Conservation (phyloP, 2,329 filamentous ascomycete species). For the Xylariaceae sp. region DNA sequence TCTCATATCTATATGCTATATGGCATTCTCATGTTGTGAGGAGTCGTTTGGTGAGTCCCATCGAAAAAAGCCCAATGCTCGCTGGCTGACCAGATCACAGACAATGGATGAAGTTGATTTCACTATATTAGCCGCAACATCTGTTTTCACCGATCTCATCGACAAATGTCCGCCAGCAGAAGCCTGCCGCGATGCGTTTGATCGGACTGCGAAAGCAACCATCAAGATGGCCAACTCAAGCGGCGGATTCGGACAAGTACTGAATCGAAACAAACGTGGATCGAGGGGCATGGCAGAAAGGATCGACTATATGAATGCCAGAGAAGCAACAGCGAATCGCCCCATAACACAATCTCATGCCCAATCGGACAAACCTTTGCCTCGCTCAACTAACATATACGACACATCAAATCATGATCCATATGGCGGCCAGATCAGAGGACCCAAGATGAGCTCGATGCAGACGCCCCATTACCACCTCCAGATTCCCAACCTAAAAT, state of each 20-base stretch:
- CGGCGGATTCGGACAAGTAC: conserved; percentile 66
- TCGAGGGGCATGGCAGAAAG: conserved; percentile 24
- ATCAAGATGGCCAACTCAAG: conserved; percentile 91
- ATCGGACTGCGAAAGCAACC: conserved; percentile 90
- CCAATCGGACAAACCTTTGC: conserved; percentile 19
- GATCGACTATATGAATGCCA: conserved; percentile 28
- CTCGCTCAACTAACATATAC: conserved; percentile 21
- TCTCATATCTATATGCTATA: conserved; percentile 94
- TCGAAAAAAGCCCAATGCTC: background rate
- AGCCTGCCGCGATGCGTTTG: conserved; percentile 90
- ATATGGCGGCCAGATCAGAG: conserved; percentile 20
- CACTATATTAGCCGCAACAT: conserved; percentile 87
- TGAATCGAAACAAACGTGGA: conserved; percentile 27
- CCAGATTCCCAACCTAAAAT: conserved; percentile 32
- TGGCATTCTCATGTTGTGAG: conserved; percentile 92
- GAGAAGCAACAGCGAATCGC: conserved; percentile 30
- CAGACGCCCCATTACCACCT: conserved; percentile 27
- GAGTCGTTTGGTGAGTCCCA: conserved; percentile 68
- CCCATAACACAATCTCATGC: conserved; percentile 19
- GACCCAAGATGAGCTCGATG: conserved; percentile 23
- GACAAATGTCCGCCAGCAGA: conserved; percentile 94
- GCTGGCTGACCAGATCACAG: conserved; percentile 37
- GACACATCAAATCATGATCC: conserved; percentile 21
- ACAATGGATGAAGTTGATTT: conserved; percentile 97
- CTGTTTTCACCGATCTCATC: conserved; percentile 84